Percentiles rank a stretch among this genome's conserved stretches.
These are phyloP conservation scores for Metschnikowia colocasiae DNA, from an alignment of 805 yeast genomes.

Conservation along the genomic window DNA sequence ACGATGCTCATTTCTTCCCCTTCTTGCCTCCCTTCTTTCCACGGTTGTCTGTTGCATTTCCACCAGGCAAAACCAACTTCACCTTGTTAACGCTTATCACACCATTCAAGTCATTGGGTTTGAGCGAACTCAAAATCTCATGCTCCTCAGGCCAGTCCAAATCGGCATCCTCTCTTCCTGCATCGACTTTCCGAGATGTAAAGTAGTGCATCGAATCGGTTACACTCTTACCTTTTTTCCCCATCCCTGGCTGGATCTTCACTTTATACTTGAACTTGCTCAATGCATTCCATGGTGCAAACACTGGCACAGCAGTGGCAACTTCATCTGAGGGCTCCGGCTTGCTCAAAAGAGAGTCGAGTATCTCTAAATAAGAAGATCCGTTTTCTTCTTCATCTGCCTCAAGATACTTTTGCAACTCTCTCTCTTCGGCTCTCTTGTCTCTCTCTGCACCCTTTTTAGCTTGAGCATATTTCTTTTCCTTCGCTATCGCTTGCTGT, in stretches of 20 bases:
- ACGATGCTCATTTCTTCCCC: conserved; percentile 11
- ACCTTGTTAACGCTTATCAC: conserved; percentile 69
- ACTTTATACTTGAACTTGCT: conserved; percentile 74
- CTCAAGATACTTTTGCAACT: conserved; percentile 42
- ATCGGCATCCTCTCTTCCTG: conserved; percentile 43
- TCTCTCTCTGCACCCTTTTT: conserved; percentile 38
- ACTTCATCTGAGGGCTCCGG: conserved; percentile 51
- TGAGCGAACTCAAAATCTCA: conserved; percentile 50
- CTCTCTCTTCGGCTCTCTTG: conserved; percentile 42
- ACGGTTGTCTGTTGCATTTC: conserved; percentile 18
- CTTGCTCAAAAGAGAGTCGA: conserved; percentile 43
- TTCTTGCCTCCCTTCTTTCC: conserved; percentile 23
- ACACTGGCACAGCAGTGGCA: conserved; percentile 70
- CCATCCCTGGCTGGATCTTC: conserved; percentile 73
- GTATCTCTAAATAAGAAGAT: conserved; percentile 37
- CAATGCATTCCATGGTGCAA: conserved; percentile 89
- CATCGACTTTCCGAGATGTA: conserved; percentile 43
- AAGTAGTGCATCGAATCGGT: conserved; percentile 64
- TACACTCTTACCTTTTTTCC: conserved; percentile 85
- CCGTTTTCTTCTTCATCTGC: conserved; percentile 32
- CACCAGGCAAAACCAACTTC: conserved; percentile 58
- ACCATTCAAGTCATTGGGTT: conserved; percentile 64
- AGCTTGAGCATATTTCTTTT: conserved; percentile 31
- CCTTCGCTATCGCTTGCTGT: conserved; percentile 18
- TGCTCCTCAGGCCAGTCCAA: conserved; percentile 72